phyloP scores from a whole-genome alignment of 1,284 basidiomycete genomes.

The Ustilago cynodontis region DNA sequence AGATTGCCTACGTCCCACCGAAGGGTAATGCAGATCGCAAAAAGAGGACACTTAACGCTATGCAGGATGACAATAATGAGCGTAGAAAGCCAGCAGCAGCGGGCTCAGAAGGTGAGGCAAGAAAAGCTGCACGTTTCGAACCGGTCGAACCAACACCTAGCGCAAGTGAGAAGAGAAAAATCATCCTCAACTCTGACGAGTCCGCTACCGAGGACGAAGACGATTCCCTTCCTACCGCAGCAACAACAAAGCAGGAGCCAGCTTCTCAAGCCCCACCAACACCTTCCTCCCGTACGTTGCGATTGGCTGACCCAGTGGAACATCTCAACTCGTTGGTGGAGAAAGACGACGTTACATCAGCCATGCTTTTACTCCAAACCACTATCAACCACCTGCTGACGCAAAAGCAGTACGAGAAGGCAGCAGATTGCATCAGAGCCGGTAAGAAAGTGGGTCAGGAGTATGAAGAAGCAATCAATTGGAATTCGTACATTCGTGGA shows the following conservation, averaged over 20 bases:
- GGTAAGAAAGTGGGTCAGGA: conserved; percentile 42
- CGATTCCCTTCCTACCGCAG: conserved; percentile 20
- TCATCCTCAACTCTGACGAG: conserved; percentile 29
- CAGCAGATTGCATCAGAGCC: conserved; percentile 24
- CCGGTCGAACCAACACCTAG: neutral
- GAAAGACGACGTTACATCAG: conserved; percentile 46
- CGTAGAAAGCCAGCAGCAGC: neutral
- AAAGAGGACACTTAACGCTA: conserved; percentile 34
- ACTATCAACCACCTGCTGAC: conserved; percentile 38
- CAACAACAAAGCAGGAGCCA: conserved; percentile 8
- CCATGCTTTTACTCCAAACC: conserved; percentile 42
- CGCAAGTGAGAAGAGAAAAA: conserved; percentile 7
- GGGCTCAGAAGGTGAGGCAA: conserved; percentile 4
- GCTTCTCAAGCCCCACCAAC: neutral
- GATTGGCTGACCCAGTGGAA: conserved; percentile 30
- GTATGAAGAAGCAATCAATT: conserved; percentile 52
- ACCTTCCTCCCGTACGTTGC: conserved; percentile 4
- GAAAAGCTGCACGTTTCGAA: conserved; percentile 20
- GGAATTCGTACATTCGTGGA: conserved; percentile 38
- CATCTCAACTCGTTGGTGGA: conserved; percentile 44
- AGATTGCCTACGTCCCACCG: conserved; percentile 42
- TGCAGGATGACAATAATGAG: conserved; percentile 24
- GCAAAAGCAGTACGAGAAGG: conserved; percentile 26
- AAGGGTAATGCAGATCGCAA: conserved; percentile 44
- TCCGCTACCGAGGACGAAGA: conserved; percentile 45